Percentiles rank a stretch among this genome's conserved stretches.
These are phyloP conservation scores for Talaromyces sp. DNA, from an alignment of 2,329 filamentous ascomycete genomes.

Conservation along the genomic window DNA sequence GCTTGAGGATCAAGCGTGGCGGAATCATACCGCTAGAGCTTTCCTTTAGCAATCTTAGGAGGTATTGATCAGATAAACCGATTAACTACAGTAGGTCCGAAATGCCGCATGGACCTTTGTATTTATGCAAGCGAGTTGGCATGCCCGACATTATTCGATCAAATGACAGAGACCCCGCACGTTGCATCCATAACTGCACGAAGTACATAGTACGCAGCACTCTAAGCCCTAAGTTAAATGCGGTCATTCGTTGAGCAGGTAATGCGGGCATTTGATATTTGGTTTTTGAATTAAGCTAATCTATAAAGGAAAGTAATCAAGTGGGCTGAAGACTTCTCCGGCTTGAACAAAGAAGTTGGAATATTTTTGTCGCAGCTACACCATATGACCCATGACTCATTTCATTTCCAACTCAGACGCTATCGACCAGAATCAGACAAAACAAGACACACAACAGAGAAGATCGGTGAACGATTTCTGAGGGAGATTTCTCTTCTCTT, in stretches of 20 bases:
- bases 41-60: not conserved
- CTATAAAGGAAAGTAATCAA: not conserved
- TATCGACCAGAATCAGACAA: not conserved
- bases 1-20: not conserved
- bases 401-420: not conserved
- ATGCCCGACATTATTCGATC: not conserved
- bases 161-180: not conserved
- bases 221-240: not conserved
- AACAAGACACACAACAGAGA: not conserved
- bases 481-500: not conserved
- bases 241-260: not conserved
- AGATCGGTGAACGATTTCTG: not conserved
- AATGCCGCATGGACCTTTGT: conserved; percentile 6
- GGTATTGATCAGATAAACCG: not conserved
- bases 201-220: not conserved
- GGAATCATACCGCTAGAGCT: not conserved
- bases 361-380: not conserved
- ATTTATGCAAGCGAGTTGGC: not conserved
- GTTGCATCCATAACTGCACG: conserved; percentile 3
- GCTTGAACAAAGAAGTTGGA: not conserved
- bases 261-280: not conserved
- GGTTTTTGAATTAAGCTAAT: not conserved
- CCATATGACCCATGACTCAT: not conserved
- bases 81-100: not conserved
- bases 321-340: not conserved